phyloP scores from a whole-genome alignment of 2,329 filamentous ascomycete genomes.

The Bretziella fagacearum region DNA sequence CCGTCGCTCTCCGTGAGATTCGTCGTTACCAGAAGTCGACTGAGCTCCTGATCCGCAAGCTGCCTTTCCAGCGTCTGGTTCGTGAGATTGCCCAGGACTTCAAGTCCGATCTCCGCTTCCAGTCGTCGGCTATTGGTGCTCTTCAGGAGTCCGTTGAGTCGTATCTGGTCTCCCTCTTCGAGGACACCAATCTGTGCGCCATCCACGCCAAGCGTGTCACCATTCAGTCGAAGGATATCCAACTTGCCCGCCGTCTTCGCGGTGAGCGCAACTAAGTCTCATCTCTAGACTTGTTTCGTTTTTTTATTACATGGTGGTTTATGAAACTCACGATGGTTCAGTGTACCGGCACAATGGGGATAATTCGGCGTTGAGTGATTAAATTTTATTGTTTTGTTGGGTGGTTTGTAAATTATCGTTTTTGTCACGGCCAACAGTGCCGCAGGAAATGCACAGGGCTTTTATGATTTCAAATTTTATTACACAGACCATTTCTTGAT shows the following conservation, averaged over 20 bases:
- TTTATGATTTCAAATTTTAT: conserved; percentile 9
- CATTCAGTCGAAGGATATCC: conserved; percentile 94
- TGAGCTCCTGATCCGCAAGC: conserved; percentile 89
- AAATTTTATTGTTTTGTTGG: conserved; percentile 14
- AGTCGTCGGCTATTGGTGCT: conserved; percentile 92
- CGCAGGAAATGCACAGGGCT: conserved; percentile 13
- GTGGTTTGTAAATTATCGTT: conserved; percentile 16
- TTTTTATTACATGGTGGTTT: conserved; percentile 8
- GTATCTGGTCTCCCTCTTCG: conserved; percentile 93
- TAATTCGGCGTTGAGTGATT: conserved; percentile 15
- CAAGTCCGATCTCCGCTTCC: conserved; percentile 92
- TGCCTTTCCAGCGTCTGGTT: conserved; percentile 93
- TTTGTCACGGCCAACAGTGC: conserved; percentile 13
- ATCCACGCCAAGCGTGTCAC: conserved; percentile 99
- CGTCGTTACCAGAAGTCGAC: conserved; percentile 96
- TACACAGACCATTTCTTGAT: conserved; percentile 3
- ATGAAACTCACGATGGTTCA: conserved; percentile 12
- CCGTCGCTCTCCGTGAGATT: conserved; percentile 96
- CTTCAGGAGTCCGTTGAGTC: conserved; percentile 98
- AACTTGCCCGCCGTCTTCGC: conserved; percentile 85
- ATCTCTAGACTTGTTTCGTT: conserved; percentile 5
- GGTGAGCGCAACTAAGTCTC: conserved; percentile 67
- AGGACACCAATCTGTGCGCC: conserved; percentile 96
- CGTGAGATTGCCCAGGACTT: conserved; percentile 94
- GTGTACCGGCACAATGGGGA: conserved; percentile 14